phyloP scores from a whole-genome alignment of 2,329 filamentous ascomycete species.

The Epichloe festucae region DNA sequence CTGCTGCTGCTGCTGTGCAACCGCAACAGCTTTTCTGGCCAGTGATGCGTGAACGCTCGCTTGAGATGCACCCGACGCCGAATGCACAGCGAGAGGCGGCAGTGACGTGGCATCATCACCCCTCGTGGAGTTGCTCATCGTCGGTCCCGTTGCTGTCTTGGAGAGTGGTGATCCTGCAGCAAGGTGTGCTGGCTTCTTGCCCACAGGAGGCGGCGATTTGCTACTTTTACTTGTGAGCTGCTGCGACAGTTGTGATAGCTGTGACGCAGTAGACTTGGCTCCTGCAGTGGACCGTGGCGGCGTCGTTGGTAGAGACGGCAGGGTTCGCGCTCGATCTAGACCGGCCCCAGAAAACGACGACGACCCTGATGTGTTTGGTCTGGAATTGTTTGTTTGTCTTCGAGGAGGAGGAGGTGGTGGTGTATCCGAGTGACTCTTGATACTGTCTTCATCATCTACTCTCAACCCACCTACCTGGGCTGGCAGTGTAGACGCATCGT shows the following conservation, averaged over 20 bases:
- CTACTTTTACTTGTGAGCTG: conserved; percentile 18
- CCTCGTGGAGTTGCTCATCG: conserved; percentile 3
- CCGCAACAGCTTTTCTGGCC: conserved; percentile 1
- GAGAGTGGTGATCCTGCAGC: conserved; percentile 16
- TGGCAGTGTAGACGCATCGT: conserved; percentile 32
- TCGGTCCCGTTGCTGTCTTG: conserved; percentile 10
- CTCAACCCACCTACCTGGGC: conserved; percentile 31
- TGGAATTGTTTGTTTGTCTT: conserved; percentile 23
- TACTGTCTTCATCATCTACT: conserved; percentile 26
- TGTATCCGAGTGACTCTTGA: conserved; percentile 4
- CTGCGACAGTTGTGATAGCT: conserved; percentile 18
- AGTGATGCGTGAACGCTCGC: neutral
- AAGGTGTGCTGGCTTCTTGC: conserved; percentile 49
- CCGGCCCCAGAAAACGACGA: conserved; percentile 6
- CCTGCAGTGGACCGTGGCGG: conserved; percentile 14
- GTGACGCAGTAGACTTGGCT: conserved; percentile 20
- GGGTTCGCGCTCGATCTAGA: conserved; percentile 14
- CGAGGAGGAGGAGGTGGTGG: conserved; percentile 30
- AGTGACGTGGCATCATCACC: conserved; percentile 11
- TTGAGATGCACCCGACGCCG: conserved; percentile 2
- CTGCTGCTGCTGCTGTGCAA: conserved; percentile 3
- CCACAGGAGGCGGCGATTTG: conserved; percentile 42
- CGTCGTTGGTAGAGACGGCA: conserved; percentile 14
- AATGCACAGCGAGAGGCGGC: conserved; percentile 5
- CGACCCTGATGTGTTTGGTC: conserved; percentile 4